Percentiles rank a stretch among this genome's conserved stretches.
These are phyloP conservation scores for Dictyostelium capitatum DNA, from an alignment of 78 protist genomes.

Conservation along the genomic window DNA sequence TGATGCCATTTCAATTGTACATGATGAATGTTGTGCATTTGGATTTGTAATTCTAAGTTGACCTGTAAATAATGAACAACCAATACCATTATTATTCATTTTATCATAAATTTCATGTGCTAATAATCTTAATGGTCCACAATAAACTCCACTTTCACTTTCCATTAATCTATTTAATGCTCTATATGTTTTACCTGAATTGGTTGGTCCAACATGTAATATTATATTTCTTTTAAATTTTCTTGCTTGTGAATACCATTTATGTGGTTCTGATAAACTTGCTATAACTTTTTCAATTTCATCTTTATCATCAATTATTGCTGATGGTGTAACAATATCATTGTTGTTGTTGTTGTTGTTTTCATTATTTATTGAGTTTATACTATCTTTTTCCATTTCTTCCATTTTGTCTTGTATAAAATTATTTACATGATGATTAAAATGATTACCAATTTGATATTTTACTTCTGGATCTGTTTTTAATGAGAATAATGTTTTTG, in stretches of 20 bases:
- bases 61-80: slow-evolving; percentile 62
- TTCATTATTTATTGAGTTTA: no score
- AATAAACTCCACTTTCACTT: slow-evolving; percentile 76
- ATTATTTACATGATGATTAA: background rate
- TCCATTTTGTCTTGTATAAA: background rate
- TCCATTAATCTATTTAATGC: slow-evolving; percentile 50
- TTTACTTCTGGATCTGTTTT: background rate
- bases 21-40: slow-evolving; percentile 63
- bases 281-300: background rate
- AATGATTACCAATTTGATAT: background rate
- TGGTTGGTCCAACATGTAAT: slow-evolving; percentile 85
- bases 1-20: slow-evolving; percentile 91
- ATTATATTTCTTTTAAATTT: slow-evolving; percentile 61
- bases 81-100: background rate
- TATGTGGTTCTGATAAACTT: slow-evolving; percentile 40
- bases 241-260: slow-evolving; percentile 74
- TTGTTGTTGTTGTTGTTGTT: background rate
- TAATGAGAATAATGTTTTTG: slow-evolving; percentile 4
- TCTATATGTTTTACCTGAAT: slow-evolving; percentile 78
- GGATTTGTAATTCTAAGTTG: slow-evolving; percentile 8
- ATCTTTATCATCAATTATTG: no score
- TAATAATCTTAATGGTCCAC: slow-evolving; percentile 81
- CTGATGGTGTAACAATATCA: background rate
- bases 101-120: slow-evolving; percentile 75
- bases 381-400: background rate